phyloP scores from a whole-genome alignment of 768 basidiomycete species.

The Cyclocybe cylindracea region DNA sequence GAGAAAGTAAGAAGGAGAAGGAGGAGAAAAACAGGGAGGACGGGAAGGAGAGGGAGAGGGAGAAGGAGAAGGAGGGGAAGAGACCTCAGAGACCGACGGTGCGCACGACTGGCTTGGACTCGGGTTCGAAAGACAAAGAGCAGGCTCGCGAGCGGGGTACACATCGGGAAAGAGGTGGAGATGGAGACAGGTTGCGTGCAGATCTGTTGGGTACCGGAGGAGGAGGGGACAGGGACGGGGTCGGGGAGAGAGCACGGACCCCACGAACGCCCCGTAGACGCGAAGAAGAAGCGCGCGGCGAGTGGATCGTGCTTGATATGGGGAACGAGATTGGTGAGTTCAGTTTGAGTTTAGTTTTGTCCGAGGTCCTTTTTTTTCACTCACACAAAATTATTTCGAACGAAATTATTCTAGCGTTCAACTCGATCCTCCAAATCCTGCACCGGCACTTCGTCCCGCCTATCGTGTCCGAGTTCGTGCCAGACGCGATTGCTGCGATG shows the following conservation, averaged over 20 bases:
- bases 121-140: too few relatives aligned
- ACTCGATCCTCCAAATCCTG: constrained; percentile 51
- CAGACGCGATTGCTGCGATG: neutral
- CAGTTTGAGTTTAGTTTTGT: constrained; percentile 3
- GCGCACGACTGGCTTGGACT: too few relatives aligned
- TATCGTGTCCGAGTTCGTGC: constrained; percentile 43
- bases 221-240: neutral
- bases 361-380: too few relatives aligned
- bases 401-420: too few relatives aligned
- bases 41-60: constrained; percentile 15
- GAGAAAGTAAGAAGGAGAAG: constrained; percentile 3
- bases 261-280: constrained; percentile 4
- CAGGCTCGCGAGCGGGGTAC: too few relatives aligned
- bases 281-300: constrained; percentile 32
- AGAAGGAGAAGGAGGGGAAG: constrained; percentile 21
- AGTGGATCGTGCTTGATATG: constrained; percentile 57
- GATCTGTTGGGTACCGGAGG: neutral
- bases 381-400: too few relatives aligned
- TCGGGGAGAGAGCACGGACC: neutral
- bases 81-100: constrained; percentile 11
- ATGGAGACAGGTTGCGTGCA: too few relatives aligned
- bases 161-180: too few relatives aligned
- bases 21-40: neutral
- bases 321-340: constrained; percentile 47
- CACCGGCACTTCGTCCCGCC: constrained; percentile 42